Evolutionary conservation across 208 protist genomes (phyloP).

Genomic region (Crithidia expoeki): DNA sequence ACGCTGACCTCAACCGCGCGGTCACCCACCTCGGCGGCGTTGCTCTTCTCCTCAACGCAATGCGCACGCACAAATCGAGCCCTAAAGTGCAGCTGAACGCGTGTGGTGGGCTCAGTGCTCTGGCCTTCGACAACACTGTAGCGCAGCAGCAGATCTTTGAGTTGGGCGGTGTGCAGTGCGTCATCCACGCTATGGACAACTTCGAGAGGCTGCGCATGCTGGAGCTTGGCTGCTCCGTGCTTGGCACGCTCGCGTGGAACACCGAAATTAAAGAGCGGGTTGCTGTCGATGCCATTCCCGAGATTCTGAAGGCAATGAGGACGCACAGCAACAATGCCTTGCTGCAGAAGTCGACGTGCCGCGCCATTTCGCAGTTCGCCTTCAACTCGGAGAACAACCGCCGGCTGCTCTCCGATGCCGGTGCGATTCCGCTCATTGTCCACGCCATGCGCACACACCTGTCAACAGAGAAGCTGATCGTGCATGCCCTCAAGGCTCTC

Average conservation of each 20-base stretch:
- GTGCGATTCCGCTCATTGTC: slow-evolving; percentile 89
- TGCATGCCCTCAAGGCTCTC: slow-evolving; percentile 91
- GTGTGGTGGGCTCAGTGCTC: slow-evolving; percentile 88
- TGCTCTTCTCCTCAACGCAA: slow-evolving; percentile 70
- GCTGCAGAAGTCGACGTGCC: slow-evolving; percentile 92
- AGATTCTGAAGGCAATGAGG: slow-evolving; percentile 89
- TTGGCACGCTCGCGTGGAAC: slow-evolving; percentile 93
- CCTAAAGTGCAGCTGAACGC: slow-evolving; percentile 91
- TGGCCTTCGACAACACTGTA: slow-evolving; percentile 91
- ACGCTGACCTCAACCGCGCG: slow-evolving; percentile 75
- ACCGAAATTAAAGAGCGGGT: slow-evolving; percentile 90
- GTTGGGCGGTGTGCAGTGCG: slow-evolving; percentile 81
- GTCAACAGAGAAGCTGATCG: slow-evolving; percentile 86
- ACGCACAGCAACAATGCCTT: slow-evolving; percentile 75
- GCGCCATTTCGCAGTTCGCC: slow-evolving; percentile 92
- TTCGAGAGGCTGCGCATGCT: slow-evolving; percentile 90
- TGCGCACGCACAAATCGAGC: slow-evolving; percentile 74
- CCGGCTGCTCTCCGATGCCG: slow-evolving; percentile 78
- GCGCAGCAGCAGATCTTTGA: slow-evolving; percentile 92
- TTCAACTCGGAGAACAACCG: slow-evolving; percentile 93
- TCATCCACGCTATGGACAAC: slow-evolving; percentile 89
- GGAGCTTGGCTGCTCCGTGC: slow-evolving; percentile 90
- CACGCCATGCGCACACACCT: slow-evolving; percentile 83
- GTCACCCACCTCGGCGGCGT: slow-evolving; percentile 84
- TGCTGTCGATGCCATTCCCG: slow-evolving; percentile 79